phyloP scores from a whole-genome alignment of 345 rosid genomes.

The Crucihimalaya himalaica region DNA sequence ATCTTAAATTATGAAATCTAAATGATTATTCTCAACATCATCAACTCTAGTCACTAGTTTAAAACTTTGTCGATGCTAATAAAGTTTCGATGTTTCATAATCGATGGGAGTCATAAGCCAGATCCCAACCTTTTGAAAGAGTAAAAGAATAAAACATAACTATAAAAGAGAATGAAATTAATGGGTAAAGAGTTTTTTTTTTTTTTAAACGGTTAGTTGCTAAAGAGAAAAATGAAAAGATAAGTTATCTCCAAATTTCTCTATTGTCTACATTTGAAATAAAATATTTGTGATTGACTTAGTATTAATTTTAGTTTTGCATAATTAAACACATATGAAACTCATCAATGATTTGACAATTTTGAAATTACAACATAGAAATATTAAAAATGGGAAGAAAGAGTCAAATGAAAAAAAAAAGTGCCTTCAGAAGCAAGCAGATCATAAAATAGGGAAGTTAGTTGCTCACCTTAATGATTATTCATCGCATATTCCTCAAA shows the following conservation, averaged over 20 bases:
- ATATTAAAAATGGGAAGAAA: neutral
- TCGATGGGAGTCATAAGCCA: neutral
- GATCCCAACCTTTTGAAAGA: neutral
- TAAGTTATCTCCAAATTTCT: neutral
- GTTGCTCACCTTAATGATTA: constrained; percentile 32
- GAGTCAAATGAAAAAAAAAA: constrained; percentile 9
- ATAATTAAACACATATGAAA: neutral
- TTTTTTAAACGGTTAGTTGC: too few species aligned
- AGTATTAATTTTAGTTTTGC: neutral
- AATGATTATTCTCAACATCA: neutral
- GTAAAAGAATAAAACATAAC: too few species aligned
- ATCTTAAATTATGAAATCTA: too few species aligned
- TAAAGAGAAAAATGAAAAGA: neutral
- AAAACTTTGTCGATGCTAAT: neutral
- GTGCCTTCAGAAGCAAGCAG: constrained; percentile 25
- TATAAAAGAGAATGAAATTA: neutral
- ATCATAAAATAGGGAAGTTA: constrained; percentile 26
- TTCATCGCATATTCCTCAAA: constrained; percentile 26
- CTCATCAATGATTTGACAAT: neutral
- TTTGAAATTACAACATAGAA: constrained; percentile 23
- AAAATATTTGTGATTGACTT: constrained; percentile 14
- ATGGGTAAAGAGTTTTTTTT: neutral
- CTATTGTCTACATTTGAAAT: neutral
- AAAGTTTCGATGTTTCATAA: neutral
- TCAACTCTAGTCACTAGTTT: neutral